A percentile compares a stretch with the other conserved stretches of the same genome.
Evolutionary conservation across 106 monocot genomes (phyloP).

Genomic region (Acorus calamus): DNA sequence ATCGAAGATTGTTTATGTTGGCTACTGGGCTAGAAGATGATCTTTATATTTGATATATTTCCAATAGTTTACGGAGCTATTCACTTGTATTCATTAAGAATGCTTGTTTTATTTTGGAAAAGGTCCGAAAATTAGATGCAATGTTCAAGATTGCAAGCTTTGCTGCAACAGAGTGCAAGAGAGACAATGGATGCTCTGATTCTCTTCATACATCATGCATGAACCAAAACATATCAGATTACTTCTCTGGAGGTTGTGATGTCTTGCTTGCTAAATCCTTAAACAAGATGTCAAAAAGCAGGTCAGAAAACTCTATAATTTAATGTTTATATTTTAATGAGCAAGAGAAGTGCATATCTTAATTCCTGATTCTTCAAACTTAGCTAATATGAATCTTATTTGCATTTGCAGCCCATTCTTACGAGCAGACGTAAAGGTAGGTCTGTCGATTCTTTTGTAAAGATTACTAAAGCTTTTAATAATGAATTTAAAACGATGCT

Average conservation of each 20-base stretch:
- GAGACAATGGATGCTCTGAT: conserved; percentile 49
- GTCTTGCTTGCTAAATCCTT: conserved; percentile 4
- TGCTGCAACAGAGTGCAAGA: conserved; percentile 68
- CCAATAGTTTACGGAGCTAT: too few species aligned
- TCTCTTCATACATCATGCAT: conserved; percentile 76
- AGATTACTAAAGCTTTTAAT: too few species aligned
- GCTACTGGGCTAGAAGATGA: too few species aligned
- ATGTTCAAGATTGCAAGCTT: conserved; percentile 65
- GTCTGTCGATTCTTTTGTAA: neutral
- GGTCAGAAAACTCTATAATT: conserved; percentile 20
- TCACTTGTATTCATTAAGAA: too few species aligned
- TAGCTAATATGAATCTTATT: too few species aligned
- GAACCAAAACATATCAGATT: conserved; percentile 51
- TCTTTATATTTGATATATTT: too few species aligned
- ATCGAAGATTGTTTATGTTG: too few species aligned
- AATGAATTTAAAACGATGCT: neutral
- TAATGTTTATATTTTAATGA: neutral
- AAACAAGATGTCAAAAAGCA: conserved; percentile 26
- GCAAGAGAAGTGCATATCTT: too few species aligned
- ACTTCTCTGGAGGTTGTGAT: conserved; percentile 35
- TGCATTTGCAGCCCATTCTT: conserved; percentile 63
- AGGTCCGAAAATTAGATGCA: conserved; percentile 78
- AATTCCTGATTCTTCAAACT: too few species aligned
- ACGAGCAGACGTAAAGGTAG: conserved; percentile 88
- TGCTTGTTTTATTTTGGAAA: neutral